Evolutionary conservation across 495 filamentous ascomycete genomes (phyloP).

Genomic region (Penicillium canescens): DNA sequence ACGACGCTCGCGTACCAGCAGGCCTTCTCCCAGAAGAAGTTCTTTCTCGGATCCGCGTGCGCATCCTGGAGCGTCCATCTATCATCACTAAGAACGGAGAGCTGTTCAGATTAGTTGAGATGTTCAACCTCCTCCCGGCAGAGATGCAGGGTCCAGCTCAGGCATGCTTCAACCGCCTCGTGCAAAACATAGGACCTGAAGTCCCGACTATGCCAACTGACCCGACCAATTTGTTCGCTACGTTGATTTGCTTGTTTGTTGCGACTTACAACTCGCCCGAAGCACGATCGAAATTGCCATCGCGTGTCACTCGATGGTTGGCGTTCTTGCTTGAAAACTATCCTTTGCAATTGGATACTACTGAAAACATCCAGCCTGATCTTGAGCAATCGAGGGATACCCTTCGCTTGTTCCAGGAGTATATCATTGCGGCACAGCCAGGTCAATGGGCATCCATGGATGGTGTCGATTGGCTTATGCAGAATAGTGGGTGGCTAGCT

Average conservation of each 20-base stretch:
- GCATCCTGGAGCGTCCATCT: constrained; percentile 40
- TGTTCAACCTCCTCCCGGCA: constrained; percentile 32
- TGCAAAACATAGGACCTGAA: constrained; percentile 11
- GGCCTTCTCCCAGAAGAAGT: constrained; percentile 34
- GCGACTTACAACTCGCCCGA: constrained; percentile 20
- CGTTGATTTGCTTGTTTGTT: constrained; percentile 19
- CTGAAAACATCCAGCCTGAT: background rate
- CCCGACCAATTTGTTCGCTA: constrained; percentile 22
- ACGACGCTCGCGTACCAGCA: constrained; percentile 33
- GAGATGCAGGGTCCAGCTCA: constrained; percentile 29
- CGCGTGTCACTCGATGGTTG: constrained; percentile 38
- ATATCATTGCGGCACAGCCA: constrained; percentile 13
- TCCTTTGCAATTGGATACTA: constrained; percentile 20
- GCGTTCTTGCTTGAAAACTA: constrained; percentile 40
- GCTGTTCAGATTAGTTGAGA: constrained; percentile 35
- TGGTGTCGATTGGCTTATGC: constrained; percentile 22
- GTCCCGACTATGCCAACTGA: constrained; percentile 23
- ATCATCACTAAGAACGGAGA: constrained; percentile 38
- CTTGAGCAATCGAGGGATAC: constrained; percentile 28
- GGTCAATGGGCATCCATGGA: constrained; percentile 8
- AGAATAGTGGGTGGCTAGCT: constrained; percentile 38
- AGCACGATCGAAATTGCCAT: constrained; percentile 18
- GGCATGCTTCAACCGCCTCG: constrained; percentile 27
- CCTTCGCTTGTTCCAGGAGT: constrained; percentile 22
- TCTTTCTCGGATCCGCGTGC: constrained; percentile 30